Base-by-base conservation (phyloP, 192 early-diverging fungal genomes). In the Tieghemiomyces parasiticus region DNA sequence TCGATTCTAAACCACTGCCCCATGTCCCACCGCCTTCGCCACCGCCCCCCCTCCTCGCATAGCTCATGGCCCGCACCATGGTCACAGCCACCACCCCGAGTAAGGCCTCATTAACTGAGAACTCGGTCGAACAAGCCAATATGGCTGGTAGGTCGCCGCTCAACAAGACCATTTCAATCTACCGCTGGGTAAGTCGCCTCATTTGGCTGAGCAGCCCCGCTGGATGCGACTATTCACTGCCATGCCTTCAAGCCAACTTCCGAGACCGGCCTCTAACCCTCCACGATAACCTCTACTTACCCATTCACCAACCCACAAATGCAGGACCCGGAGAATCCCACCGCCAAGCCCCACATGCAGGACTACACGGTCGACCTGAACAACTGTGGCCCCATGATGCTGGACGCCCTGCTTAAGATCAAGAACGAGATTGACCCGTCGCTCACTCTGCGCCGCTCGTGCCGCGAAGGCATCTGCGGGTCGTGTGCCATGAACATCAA, bases 401-500 rank as follows among this genome's bases (percentile, higher is more conserved):
- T 97, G 35, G 92, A 94, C 69, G 94, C 90, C 24, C 68, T 97
- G 32, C 88, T 97, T 70, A 95, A 97, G 74, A 93, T 94, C 66
- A 97, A 97, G 76, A 97, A 94, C 77, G 92, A 94, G 68, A 77
- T 86, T 3, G 93, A 94, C 68, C 78, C 90, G 47, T 94, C 93
- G 20, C 78, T 94, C 28, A 93, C 93, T 32, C 93, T 96, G 82
- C 87, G 93, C 69, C 82, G 91, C 60, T 92, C 90, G 24, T 94
- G 93, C 76, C 89, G 91, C 72, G 94, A 97, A 76, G 91, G 91
- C 54, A 96, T 96, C 65, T 96, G 93, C 67, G 93, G 93, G 59
- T 92, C 90, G 48, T 97, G 94, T 65, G 86, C 94, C 54, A 97
- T 97, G 94, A 97, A 97, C 81, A 97, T 97, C 71, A 84, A 87